Conservation (phyloP, 2,329 filamentous ascomycete genomes). For the Cordyceps cicadae region DNA sequence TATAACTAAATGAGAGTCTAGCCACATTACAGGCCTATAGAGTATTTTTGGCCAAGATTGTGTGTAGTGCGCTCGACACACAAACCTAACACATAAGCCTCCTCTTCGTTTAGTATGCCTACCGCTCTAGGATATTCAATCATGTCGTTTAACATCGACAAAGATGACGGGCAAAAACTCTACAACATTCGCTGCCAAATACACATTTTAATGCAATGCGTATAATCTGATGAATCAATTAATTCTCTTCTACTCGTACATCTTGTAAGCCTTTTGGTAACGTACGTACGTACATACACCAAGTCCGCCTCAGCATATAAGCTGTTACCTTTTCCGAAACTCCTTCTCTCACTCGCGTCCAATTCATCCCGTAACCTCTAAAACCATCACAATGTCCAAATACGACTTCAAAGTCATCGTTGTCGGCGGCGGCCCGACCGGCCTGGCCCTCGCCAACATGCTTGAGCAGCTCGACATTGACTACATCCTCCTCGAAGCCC, state of each 20-base stretch:
- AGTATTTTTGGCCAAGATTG: too few species aligned
- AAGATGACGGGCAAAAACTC: not conserved
- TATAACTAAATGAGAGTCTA: too few species aligned
- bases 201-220: not conserved
- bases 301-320: not conserved
- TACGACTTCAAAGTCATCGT: constrained; percentile 23
- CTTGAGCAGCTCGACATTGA: constrained; percentile 38
- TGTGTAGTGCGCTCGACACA: too few species aligned
- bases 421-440: constrained; percentile 40
- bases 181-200: not conserved
- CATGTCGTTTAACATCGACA: not conserved
- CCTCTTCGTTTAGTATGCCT: not conserved
- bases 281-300: not conserved
- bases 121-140: not conserved
- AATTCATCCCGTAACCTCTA: not conserved
- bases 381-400: not conserved
- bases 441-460: constrained; percentile 25
- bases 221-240: not conserved
- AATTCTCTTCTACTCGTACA: not conserved
- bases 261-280: not conserved
- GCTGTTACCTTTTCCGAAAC: not conserved
- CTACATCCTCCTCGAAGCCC: constrained; percentile 40
- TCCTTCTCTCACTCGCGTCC: not conserved
- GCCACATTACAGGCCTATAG: too few species aligned
- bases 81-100: too few species aligned